Percentiles rank a stretch among this genome's conserved stretches.
Conservation (phyloP, 176 grass and related monocot species). For the Lolium perenne region DNA sequence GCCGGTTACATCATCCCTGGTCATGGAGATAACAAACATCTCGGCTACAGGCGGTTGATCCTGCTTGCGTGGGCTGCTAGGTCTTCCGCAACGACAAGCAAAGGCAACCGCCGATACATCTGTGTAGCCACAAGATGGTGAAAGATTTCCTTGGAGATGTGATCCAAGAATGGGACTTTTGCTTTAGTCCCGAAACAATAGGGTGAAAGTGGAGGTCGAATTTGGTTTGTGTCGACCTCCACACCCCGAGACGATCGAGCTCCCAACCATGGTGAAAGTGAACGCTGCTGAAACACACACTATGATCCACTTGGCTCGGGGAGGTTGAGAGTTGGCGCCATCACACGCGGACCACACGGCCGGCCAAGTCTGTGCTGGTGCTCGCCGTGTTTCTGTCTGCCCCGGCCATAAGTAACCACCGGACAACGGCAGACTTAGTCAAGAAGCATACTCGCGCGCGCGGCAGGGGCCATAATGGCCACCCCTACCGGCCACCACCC, state of each 20-base stretch:
- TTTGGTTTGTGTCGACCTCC: neutral
- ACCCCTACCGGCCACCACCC: constrained; percentile 32
- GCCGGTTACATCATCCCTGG: no score
- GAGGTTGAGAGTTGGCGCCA: neutral
- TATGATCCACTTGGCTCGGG: neutral
- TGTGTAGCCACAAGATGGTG: neutral
- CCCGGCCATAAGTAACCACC: neutral
- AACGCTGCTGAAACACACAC: neutral
- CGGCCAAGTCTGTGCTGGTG: neutral
- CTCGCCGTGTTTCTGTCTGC: neutral
- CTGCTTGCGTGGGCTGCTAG: neutral
- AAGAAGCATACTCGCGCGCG: constrained; percentile 5
- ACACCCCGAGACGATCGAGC: no score
- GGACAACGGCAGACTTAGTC: constrained; percentile 17
- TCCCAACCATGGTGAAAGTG: neutral
- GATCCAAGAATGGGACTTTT: neutral
- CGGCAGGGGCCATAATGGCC: constrained; percentile 43
- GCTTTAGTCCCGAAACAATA: neutral
- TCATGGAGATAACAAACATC: neutral
- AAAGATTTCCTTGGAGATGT: neutral
- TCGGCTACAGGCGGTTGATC: neutral
- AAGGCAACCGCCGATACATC: neutral
- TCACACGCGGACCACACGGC: neutral
- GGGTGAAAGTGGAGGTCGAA: neutral
- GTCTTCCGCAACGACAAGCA: constrained; percentile 14